These are phyloP conservation scores for Phyllosticta ampelicida DNA, from an alignment of 2,329 filamentous ascomycete species.

Conservation along the genomic window DNA sequence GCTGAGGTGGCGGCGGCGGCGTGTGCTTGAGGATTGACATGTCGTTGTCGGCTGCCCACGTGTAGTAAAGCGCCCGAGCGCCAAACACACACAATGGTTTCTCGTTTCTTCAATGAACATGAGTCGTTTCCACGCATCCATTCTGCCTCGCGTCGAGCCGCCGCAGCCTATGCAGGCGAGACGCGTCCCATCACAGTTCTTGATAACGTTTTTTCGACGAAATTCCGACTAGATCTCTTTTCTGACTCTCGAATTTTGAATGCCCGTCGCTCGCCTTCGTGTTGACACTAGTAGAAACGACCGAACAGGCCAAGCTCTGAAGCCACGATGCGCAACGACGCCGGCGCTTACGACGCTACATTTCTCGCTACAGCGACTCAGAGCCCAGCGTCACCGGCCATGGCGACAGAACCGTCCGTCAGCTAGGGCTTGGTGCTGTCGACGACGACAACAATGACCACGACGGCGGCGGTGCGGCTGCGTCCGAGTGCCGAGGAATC, in stretches of 20 bases:
- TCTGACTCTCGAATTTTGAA: neutral
- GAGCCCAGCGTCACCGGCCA: neutral
- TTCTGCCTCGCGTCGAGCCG: neutral
- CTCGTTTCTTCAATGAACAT: too few relatives aligned
- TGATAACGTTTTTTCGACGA: neutral
- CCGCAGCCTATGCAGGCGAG: neutral
- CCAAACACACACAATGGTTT: neutral
- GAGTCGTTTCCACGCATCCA: too few relatives aligned
- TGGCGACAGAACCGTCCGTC: neutral
- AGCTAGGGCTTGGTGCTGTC: too few relatives aligned
- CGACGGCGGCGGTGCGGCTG: neutral
- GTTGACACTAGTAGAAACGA: neutral
- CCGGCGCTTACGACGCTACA: neutral
- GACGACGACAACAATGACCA: neutral
- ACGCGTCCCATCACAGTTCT: neutral
- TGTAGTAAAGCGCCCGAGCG: neutral
- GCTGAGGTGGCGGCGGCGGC: neutral
- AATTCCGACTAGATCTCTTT: too few relatives aligned
- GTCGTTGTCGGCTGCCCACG: neutral
- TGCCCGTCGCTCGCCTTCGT: neutral
- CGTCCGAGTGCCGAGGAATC: neutral
- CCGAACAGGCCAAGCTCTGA: neutral
- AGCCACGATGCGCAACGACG: neutral
- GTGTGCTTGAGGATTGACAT: neutral
- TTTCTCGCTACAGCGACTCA: neutral